phyloP scores from a whole-genome alignment of 2,329 filamentous ascomycete genomes.

The Fusarium duplospermum region DNA sequence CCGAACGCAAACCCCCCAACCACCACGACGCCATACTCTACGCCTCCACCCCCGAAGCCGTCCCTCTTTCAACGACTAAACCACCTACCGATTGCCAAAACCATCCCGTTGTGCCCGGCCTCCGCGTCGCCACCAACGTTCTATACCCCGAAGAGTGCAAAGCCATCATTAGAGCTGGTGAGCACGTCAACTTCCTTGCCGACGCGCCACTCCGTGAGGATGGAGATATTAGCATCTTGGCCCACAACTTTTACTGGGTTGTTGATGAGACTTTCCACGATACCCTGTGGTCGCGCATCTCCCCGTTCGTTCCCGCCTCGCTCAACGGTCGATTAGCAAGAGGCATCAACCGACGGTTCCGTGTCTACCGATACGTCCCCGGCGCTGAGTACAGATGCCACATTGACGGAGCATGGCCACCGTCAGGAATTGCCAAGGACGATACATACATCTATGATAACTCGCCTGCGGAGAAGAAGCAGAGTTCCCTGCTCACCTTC shows the following conservation, averaged over 20 bases:
- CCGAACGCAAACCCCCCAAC: slow-evolving; percentile 74
- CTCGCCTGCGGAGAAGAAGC: slow-evolving; percentile 68
- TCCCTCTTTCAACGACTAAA: slow-evolving; percentile 59
- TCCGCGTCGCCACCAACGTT: slow-evolving; percentile 70
- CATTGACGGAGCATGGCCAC: slow-evolving; percentile 79
- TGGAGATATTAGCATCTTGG: slow-evolving; percentile 72
- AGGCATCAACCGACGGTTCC: slow-evolving; percentile 76
- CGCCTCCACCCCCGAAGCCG: slow-evolving; percentile 67
- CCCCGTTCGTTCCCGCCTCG: slow-evolving; percentile 65
- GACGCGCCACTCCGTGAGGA: slow-evolving; percentile 76
- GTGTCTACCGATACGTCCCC: slow-evolving; percentile 78
- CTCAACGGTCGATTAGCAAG: slow-evolving; percentile 68
- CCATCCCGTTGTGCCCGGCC: slow-evolving; percentile 72
- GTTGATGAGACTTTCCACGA: slow-evolving; percentile 72
- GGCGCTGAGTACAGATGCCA: slow-evolving; percentile 79
- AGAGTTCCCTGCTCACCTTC: slow-evolving; percentile 77
- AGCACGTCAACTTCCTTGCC: slow-evolving; percentile 73
- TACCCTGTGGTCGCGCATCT: slow-evolving; percentile 71
- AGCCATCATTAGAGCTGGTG: slow-evolving; percentile 74
- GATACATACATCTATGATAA: slow-evolving; percentile 74
- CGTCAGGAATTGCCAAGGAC: slow-evolving; percentile 70
- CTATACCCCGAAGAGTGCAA: slow-evolving; percentile 72
- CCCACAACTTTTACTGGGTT: slow-evolving; percentile 82
- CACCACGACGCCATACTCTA: slow-evolving; percentile 75
- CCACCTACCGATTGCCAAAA: slow-evolving; percentile 65